Evolutionary conservation across 2,329 filamentous ascomycete genomes (phyloP).

Genomic region (Thelonectria rubi): DNA sequence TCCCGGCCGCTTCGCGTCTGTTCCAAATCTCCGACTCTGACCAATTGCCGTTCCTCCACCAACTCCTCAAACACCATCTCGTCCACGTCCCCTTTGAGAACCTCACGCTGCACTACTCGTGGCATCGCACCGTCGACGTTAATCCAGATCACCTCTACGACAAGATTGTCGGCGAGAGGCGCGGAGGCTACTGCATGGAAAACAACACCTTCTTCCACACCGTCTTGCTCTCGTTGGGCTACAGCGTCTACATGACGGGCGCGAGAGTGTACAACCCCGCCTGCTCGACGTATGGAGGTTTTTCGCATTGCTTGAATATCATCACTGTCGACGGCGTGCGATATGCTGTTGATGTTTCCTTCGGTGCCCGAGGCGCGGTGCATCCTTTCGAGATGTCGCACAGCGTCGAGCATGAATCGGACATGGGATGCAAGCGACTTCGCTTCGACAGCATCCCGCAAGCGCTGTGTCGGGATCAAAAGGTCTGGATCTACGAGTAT

Average conservation of each 20-base stretch:
- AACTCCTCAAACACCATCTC: not conserved
- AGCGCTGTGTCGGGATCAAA: not conserved
- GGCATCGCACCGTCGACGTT: slow-evolving; percentile 47
- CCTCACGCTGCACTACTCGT: slow-evolving; percentile 59
- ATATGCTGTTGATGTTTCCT: slow-evolving; percentile 67
- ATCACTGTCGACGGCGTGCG: slow-evolving; percentile 58
- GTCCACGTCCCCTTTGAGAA: slow-evolving; percentile 60
- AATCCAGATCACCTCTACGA: slow-evolving; percentile 51
- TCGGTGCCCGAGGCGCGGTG: slow-evolving; percentile 58
- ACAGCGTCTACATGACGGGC: slow-evolving; percentile 58
- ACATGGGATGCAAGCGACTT: slow-evolving; percentile 55
- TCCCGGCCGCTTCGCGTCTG: not conserved
- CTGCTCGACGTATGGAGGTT: slow-evolving; percentile 24
- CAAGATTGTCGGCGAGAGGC: slow-evolving; percentile 49
- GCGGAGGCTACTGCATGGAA: slow-evolving; percentile 63
- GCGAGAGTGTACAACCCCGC: slow-evolving; percentile 48
- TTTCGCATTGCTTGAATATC: slow-evolving; percentile 65
- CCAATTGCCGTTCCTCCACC: not conserved
- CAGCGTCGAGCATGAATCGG: slow-evolving; percentile 48
- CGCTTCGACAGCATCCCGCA: slow-evolving; percentile 37
- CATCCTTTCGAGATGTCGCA: slow-evolving; percentile 45
- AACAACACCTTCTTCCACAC: slow-evolving; percentile 53
- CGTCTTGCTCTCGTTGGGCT: slow-evolving; percentile 59
- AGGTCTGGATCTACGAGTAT: not conserved
- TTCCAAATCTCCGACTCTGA: not conserved